phyloP scores from a whole-genome alignment of 2,329 filamentous ascomycete genomes.

The Cladosporium sp. region DNA sequence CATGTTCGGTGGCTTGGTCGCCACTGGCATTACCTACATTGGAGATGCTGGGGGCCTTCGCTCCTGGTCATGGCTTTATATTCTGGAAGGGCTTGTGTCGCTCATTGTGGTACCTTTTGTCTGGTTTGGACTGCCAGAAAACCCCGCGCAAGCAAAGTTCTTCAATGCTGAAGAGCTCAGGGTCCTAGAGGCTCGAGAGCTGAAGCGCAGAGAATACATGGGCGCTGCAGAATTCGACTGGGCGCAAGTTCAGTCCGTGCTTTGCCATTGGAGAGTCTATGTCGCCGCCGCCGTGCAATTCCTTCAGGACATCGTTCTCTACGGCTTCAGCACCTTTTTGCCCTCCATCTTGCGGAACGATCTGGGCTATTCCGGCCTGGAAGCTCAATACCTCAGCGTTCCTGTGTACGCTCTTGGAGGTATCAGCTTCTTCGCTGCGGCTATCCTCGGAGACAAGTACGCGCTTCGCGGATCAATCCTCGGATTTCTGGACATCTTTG shows the following conservation, averaged over 20 bases:
- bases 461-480: slow-evolving; percentile 19
- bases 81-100: slow-evolving; percentile 29
- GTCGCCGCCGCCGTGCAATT: slow-evolving; percentile 38
- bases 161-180: slow-evolving; percentile 42
- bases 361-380: slow-evolving; percentile 47
- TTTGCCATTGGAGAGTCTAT: slow-evolving; percentile 6
- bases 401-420: slow-evolving; percentile 53
- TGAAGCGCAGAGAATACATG: slow-evolving; percentile 45
- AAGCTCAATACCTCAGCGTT: slow-evolving; percentile 52
- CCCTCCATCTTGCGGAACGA: slow-evolving; percentile 47
- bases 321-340: slow-evolving; percentile 54
- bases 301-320: slow-evolving; percentile 49
- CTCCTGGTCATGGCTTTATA: slow-evolving; percentile 33
- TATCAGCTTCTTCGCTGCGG: slow-evolving; percentile 41
- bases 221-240: slow-evolving; percentile 48
- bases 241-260: slow-evolving; percentile 38
- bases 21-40: slow-evolving; percentile 53
- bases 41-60: slow-evolving; percentile 32
- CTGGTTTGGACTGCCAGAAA: slow-evolving; percentile 35
- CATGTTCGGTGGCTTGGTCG: slow-evolving; percentile 51
- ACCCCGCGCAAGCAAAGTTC: slow-evolving; percentile 41
- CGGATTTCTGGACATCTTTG: slow-evolving; percentile 18
- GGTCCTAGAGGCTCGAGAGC: slow-evolving; percentile 46
- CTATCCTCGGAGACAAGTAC: slow-evolving; percentile 43
- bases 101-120: slow-evolving; percentile 21